These are phyloP conservation scores for Suillus occidentalis DNA, from an alignment of 768 basidiomycete genomes.

Conservation along the genomic window DNA sequence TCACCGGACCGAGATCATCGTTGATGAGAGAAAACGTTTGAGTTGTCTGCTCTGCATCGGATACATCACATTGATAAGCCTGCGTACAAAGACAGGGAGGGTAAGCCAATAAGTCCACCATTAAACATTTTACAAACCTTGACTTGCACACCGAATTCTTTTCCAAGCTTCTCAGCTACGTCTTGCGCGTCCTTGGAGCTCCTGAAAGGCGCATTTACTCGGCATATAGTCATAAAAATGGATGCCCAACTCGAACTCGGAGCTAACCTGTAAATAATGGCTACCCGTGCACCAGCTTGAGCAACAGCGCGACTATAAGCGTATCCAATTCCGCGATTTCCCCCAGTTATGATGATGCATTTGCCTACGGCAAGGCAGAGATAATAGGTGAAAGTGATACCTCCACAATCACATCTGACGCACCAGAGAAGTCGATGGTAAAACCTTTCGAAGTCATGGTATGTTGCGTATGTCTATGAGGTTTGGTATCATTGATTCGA, in stretches of 20 bases:
- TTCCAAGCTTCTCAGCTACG: slow-evolving; percentile 46
- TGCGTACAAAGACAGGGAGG: slow-evolving; percentile 14
- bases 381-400: background rate
- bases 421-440: background rate
- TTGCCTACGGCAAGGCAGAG: slow-evolving; percentile 32
- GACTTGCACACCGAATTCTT: slow-evolving; percentile 50
- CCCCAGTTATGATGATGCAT: slow-evolving; percentile 60
- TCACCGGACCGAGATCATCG: slow-evolving; percentile 40
- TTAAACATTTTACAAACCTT: slow-evolving; percentile 12
- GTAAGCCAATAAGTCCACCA: background rate
- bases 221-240: background rate
- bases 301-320: slow-evolving; percentile 56
- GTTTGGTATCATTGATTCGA: background rate
- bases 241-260: background rate
- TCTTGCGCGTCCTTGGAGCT: slow-evolving; percentile 47
- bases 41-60: slow-evolving; percentile 43
- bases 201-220: slow-evolving; percentile 27
- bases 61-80: slow-evolving; percentile 67
- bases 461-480: background rate
- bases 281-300: slow-evolving; percentile 56
- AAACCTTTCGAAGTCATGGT: background rate
- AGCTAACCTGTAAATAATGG: slow-evolving; percentile 56
- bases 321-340: slow-evolving; percentile 60
- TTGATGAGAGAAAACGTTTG: slow-evolving; percentile 50
- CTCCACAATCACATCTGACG: background rate